Base-by-base conservation (phyloP, 768 basidiomycete species). In the Lactarius deliciosus region DNA sequence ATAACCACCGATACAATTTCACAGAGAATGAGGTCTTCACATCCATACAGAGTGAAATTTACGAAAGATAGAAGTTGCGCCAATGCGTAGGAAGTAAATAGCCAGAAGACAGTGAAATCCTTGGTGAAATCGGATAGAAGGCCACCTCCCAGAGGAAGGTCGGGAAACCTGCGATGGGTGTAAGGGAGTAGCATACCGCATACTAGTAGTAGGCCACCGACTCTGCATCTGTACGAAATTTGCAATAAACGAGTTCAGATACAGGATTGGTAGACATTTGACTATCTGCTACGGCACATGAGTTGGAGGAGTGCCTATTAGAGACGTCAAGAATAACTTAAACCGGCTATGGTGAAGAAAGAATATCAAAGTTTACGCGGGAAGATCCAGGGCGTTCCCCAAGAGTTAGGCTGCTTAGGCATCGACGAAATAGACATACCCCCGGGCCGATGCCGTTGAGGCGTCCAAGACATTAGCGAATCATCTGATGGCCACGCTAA, bases 381-480 rank as follows among this genome's bases (percentile, higher is more conserved):
- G 43, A 30, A 40, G 58, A 25, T 20, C 11, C 50, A 34, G 53
- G 30, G 53, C 32, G 38, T 60, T 61, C 64, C 59, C 20, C 50
- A 55, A 34, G 58, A 34, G 28, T 28, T 28, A 28, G 28, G 28
- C 28, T 28, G 28, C 28, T 53, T 28, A 38, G 43, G 60, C 55
- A 28, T 28, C 16, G 28, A 30, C 25, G 58, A 28, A n/a, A 11
- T 47, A 7, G 30, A 40, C 18, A 47, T 40, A 32, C 20, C 59
- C n/a, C n/a, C n/a, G n/a, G n/a, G n/a, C 25, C 43, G 68, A 58
- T 70, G 76, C 40, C 80, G 77, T 38, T 79, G 76, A 57, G 83
- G 83, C 72, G 85, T 81, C 85, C 86, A 88, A 68, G 81, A 81
- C 85, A 86, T 86, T 71, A 86, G 85, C 0, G 82, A 78, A 72